Percentiles rank a stretch among this genome's conserved stretches.
phyloP scores from a whole-genome alignment of 371 early-diverging fungal species.

The Parasitella parasitica region DNA sequence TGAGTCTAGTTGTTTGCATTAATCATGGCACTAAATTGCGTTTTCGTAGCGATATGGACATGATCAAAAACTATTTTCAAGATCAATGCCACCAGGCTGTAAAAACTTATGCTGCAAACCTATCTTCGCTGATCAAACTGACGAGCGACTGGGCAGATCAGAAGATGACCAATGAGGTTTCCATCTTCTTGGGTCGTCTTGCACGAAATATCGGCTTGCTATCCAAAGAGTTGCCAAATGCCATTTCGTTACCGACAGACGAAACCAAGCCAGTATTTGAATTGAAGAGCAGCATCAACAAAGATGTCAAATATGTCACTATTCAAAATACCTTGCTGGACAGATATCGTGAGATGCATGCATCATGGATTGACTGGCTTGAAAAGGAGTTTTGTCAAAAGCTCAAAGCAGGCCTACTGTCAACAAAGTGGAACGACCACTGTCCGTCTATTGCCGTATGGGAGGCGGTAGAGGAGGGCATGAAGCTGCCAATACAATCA shows the following conservation, averaged over 20 bases:
- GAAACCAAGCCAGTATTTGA: conserved; percentile 18
- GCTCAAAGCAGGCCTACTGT: conserved; percentile 10
- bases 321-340: conserved; percentile 23
- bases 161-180: conserved; percentile 21
- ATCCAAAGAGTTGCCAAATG: conserved; percentile 36
- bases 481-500: conserved; percentile 48
- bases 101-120: conserved; percentile 8
- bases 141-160: conserved; percentile 20
- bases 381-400: conserved; percentile 22
- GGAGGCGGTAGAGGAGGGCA: conserved; percentile 30
- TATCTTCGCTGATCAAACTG: conserved; percentile 1
- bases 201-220: conserved; percentile 30
- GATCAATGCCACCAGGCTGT: conserved; percentile 22
- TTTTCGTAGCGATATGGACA: conserved; percentile 23
- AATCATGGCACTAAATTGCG: neutral
- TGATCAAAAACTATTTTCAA: conserved; percentile 31
- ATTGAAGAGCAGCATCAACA: conserved; percentile 31
- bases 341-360: conserved; percentile 36
- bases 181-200: conserved; percentile 38
- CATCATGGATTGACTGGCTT: conserved; percentile 42
- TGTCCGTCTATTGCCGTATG: conserved; percentile 33
- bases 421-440: conserved; percentile 31
- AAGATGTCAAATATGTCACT: conserved; percentile 29
- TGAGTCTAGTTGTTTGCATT: neutral
- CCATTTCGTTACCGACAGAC: conserved; percentile 19